Evolutionary conservation across 2,329 filamentous ascomycete genomes (phyloP), one percentile per base, ranked within the genome.

Genomic region (Pseudofabraea citricarpa): DNA sequence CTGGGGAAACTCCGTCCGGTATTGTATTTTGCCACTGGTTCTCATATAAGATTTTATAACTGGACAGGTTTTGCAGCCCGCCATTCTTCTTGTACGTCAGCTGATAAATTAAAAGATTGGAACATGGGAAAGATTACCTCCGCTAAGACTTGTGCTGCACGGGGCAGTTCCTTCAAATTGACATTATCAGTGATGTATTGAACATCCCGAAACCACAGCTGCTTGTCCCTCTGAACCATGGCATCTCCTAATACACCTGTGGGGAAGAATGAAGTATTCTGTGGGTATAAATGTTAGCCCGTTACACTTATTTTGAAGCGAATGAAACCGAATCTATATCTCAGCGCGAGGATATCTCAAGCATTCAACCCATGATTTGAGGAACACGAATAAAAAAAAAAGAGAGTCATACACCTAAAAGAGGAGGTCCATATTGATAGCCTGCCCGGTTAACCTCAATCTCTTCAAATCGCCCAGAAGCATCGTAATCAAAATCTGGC

Each of bases 31-130:
- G 55, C 66, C 68, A 72, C 46, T 71, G 59, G 8, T 57, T 59
- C 12, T 67, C 47, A 49, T 73, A 74, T 2, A 73, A 56, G 18
- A 64, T 54, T 19, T 51, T 54, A 46, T 66, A 72, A 54, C 70
- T 68, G 10, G 62, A 57, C 22, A 66, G 43, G 10, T 56, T 57
- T 21, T 56, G 52, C n/a, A 65, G 45, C 6, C 54, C 55, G 12
- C 57, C 55, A 41, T 53, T 52, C 61, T 63, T 42, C 23, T 24
- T 27, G 24, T 13, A 27, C 24, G 8, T 8, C 24, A 27, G 8
- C 13, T 27, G 8, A 8, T 27, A 27, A 13, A 27, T 27, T 27
- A 8, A 8, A 27, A 8, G 24, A n/a, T n/a, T n/a, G n/a, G n/a
- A n/a, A n/a, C n/a, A n/a, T n/a, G n/a, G n/a, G n/a, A n/a, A n/a